These are phyloP conservation scores for Botrytis medusae DNA, from an alignment of 2,329 filamentous ascomycete species.

Conservation along the genomic window DNA sequence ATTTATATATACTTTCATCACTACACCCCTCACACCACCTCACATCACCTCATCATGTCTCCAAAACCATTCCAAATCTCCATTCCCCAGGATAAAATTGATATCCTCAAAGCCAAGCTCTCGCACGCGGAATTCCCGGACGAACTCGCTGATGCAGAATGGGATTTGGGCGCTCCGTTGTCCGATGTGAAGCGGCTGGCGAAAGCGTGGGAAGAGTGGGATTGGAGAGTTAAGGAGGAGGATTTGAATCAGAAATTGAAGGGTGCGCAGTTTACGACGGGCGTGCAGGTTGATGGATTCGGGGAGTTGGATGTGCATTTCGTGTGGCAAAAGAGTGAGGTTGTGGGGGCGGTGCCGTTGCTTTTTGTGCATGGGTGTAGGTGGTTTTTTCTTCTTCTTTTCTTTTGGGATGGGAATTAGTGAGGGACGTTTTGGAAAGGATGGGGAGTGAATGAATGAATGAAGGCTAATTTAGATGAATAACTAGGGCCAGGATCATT, in stretches of 20 bases:
- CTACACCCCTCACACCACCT: not conserved
- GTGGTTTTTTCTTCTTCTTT: conserved; percentile 17
- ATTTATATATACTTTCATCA: not conserved
- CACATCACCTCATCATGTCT: conserved; percentile 23
- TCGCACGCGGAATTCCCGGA: conserved; percentile 54
- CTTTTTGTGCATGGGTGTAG: conserved; percentile 61
- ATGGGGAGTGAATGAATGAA: not conserved
- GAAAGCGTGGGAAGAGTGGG: conserved; percentile 57
- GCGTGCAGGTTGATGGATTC: conserved; percentile 57
- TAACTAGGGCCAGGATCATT: conserved; percentile 26
- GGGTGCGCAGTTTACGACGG: conserved; percentile 55
- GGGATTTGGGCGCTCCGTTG: conserved; percentile 61
- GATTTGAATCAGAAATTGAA: conserved; percentile 51
- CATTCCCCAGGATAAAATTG: conserved; percentile 52
- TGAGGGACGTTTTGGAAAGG: not conserved
- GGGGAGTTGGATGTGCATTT: conserved; percentile 63
- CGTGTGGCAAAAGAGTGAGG: conserved; percentile 54
- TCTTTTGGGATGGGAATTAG: not conserved
- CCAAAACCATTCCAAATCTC: conserved; percentile 48
- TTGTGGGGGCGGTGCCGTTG: conserved; percentile 55
- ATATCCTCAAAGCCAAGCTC: conserved; percentile 57
- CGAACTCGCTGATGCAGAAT: conserved; percentile 52
- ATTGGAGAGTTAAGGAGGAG: conserved; percentile 61
- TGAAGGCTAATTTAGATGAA: not conserved
- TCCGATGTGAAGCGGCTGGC: conserved; percentile 59